These are phyloP conservation scores for Hypoxylon sp. DNA, from an alignment of 2,329 filamentous ascomycete species.

Conservation along the genomic window DNA sequence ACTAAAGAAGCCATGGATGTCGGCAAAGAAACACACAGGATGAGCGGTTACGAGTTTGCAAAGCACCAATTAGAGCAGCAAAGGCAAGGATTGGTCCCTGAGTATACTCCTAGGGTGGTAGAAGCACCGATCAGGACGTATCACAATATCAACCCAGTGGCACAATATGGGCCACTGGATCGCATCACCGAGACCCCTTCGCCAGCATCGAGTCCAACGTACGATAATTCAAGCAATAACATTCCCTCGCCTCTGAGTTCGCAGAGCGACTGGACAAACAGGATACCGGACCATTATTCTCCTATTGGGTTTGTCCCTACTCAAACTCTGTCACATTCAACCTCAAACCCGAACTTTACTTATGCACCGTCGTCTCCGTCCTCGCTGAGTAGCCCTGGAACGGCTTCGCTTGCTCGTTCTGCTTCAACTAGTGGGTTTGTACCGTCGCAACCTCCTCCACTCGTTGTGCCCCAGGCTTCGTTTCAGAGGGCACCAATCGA, in stretches of 20 bases:
- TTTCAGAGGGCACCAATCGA: conserved; percentile 68
- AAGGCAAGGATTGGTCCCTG: conserved; percentile 65
- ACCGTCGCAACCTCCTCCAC: conserved; percentile 40
- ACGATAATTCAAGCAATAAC: conserved; percentile 58
- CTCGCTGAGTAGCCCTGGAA: conserved; percentile 49
- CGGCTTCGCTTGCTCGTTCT: conserved; percentile 49
- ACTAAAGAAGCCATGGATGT: conserved; percentile 60
- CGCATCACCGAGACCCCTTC: conserved; percentile 52
- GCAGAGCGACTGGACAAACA: conserved; percentile 61
- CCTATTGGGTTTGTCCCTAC: conserved; percentile 59
- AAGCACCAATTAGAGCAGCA: conserved; percentile 67
- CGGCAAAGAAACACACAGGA: conserved; percentile 58
- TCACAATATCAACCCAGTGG: conserved; percentile 55
- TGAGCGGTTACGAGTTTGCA: conserved; percentile 67
- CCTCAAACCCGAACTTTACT: conserved; percentile 49
- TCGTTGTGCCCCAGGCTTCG: conserved; percentile 53
- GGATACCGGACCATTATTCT: conserved; percentile 59
- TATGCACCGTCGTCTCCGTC: conserved; percentile 46
- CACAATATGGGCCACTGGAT: conserved; percentile 56
- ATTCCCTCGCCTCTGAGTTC: conserved; percentile 65
- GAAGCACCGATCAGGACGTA: conserved; percentile 54
- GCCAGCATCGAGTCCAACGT: conserved; percentile 54
- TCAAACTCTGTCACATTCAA: conserved; percentile 50
- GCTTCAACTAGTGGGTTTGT: conserved; percentile 50
- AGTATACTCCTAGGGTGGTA: conserved; percentile 61